A percentile compares a stretch with the other conserved stretches of the same genome.
These are phyloP conservation scores for Oidiodendron maius DNA, from an alignment of 495 filamentous ascomycete genomes.

Conservation along the genomic window DNA sequence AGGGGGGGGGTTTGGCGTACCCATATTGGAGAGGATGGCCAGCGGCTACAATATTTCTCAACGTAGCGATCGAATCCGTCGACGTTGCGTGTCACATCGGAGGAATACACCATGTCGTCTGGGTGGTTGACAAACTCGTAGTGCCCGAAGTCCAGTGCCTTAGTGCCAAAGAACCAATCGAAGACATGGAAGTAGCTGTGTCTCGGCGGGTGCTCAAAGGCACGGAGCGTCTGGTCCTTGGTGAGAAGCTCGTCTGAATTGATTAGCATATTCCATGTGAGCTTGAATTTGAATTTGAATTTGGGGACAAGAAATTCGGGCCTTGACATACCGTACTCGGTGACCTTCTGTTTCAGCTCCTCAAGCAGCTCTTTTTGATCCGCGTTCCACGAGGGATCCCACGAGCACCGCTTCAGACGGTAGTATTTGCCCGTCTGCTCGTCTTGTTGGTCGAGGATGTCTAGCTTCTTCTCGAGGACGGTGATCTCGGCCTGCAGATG, in stretches of 20 bases:
- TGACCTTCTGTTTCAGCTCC: not conserved
- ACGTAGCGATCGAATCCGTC: not conserved
- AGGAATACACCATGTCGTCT: conserved; percentile 1
- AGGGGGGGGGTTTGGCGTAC: not conserved
- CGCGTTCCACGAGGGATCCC: not conserved
- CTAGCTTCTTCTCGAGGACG: not conserved
- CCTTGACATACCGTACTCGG: not conserved
- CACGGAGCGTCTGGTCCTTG: not conserved
- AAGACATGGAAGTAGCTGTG: not conserved
- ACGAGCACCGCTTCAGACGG: not conserved
- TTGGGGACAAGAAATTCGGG: not conserved
- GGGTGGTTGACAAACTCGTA: not conserved
- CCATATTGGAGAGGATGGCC: not conserved
- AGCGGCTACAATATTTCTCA: not conserved
- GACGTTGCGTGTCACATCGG: not conserved
- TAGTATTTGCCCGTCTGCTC: not conserved
- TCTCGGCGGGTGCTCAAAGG: not conserved
- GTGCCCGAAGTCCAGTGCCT: not conserved
- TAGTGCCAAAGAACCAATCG: not conserved
- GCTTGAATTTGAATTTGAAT: too few species aligned
- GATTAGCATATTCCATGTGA: too few species aligned
- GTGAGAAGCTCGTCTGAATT: not conserved
- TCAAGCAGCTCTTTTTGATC: not conserved
- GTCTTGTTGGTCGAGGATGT: not conserved
- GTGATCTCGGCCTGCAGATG: conserved; percentile 1